Evolutionary conservation across 2,329 filamentous ascomycete species (phyloP).

Genomic region (Claviceps paspali): DNA sequence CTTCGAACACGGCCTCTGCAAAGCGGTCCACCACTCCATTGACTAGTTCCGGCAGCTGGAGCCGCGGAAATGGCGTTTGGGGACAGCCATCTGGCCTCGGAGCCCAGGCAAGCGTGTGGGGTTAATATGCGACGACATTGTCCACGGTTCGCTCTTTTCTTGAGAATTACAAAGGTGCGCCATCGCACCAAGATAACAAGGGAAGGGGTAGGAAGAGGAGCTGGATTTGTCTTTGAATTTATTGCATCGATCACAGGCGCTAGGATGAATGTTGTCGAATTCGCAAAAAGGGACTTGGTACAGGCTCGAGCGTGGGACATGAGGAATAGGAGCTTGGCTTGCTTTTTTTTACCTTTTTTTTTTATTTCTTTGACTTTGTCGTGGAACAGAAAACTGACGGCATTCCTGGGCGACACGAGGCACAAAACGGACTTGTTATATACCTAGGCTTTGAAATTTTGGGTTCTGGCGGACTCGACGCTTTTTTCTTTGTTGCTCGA

Average conservation of each 20-base stretch:
- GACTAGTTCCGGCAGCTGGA: conserved; percentile 78
- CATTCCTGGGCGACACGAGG: conserved; percentile 11
- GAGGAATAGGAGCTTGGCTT: conserved; percentile 6
- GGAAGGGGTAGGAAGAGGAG: neutral
- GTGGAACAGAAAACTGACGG: conserved; percentile 5
- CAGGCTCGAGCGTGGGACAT: conserved; percentile 11
- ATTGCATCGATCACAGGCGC: conserved; percentile 4
- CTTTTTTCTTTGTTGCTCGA: conserved; percentile 2
- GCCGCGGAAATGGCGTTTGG: conserved; percentile 70
- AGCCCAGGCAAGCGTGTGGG: conserved; percentile 89
- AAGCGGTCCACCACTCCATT: conserved; percentile 83
- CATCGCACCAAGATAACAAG: neutral
- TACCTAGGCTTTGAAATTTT: conserved; percentile 9
- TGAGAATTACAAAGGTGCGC: neutral
- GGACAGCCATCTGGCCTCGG: conserved; percentile 68
- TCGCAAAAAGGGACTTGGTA: neutral
- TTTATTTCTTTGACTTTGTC: conserved; percentile 4
- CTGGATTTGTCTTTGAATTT: neutral
- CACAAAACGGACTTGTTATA: conserved; percentile 9
- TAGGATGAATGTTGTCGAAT: conserved; percentile 5
- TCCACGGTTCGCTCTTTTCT: neutral
- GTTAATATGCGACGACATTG: conserved; percentile 31
- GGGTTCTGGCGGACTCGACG: conserved; percentile 5
- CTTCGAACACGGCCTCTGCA: conserved; percentile 32
- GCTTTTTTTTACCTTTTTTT: conserved; percentile 6